Percentiles rank a stretch among this genome's conserved stretches.
Conservation (phyloP, 2,329 filamentous ascomycete species). For the Claviceps sp. region DNA sequence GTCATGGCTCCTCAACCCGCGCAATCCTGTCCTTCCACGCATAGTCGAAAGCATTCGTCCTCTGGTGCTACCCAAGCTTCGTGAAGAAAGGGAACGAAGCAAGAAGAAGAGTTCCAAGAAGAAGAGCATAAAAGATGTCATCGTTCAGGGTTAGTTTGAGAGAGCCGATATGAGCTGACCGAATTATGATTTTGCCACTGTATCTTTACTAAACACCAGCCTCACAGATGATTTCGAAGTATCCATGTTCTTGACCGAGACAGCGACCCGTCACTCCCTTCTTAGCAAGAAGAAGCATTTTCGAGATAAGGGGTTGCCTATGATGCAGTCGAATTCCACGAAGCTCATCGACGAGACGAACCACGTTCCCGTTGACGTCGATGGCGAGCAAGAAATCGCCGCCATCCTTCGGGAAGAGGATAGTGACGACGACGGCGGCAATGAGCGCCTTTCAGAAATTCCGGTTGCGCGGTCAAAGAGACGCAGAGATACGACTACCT, state of each 20-base stretch:
- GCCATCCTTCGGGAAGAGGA: conserved; percentile 35
- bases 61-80: conserved; percentile 76
- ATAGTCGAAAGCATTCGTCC: conserved; percentile 79
- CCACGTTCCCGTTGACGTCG: conserved; percentile 37
- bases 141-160: conserved; percentile 51
- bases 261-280: conserved; percentile 70
- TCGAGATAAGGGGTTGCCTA: conserved; percentile 39
- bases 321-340: conserved; percentile 46
- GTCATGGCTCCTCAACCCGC: conserved; percentile 70
- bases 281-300: conserved; percentile 77
- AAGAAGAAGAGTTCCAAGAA: conserved; percentile 57
- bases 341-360: conserved; percentile 45
- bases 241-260: conserved; percentile 83
- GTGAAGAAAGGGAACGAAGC: conserved; percentile 59
- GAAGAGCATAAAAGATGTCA: conserved; percentile 75
- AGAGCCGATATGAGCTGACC: background rate
- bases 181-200: background rate
- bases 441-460: conserved; percentile 21
- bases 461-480: conserved; percentile 19
- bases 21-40: conserved; percentile 62
- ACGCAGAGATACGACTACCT: conserved; percentile 12
- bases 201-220: background rate
- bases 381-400: conserved; percentile 11
- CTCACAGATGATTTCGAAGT: conserved; percentile 82
- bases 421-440: conserved; percentile 20